Conservation (phyloP, 164 flowering plant species). For the Stephania yunnanensis region DNA sequence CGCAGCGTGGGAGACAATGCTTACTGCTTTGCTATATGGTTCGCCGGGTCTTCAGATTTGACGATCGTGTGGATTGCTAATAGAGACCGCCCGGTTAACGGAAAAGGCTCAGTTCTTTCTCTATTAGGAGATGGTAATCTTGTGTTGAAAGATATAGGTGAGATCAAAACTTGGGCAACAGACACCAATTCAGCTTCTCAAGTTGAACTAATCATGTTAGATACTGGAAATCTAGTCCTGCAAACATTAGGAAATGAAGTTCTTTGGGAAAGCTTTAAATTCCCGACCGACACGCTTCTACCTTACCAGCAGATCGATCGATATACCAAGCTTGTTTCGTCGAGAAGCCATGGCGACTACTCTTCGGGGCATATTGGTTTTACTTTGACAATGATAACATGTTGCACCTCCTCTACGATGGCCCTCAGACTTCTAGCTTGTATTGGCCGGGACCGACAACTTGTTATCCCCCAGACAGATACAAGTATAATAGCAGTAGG, state of each 20-base stretch:
- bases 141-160: slow-evolving; percentile 22
- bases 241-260: background rate
- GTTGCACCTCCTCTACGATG: slow-evolving; percentile 23
- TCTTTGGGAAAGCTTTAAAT: slow-evolving; percentile 38
- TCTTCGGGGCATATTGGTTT: slow-evolving; percentile 33
- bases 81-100: slow-evolving; percentile 39
- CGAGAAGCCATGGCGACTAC: slow-evolving; percentile 20
- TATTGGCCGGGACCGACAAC: slow-evolving; percentile 27
- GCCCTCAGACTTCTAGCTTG: slow-evolving; percentile 17
- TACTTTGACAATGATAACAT: slow-evolving; percentile 39
- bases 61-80: slow-evolving; percentile 41
- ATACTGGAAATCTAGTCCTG: slow-evolving; percentile 35
- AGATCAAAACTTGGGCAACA: slow-evolving; percentile 16
- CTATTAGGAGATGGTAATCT: slow-evolving; percentile 24
- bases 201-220: slow-evolving; percentile 8
- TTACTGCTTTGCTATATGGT: slow-evolving; percentile 26
- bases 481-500: slow-evolving; percentile 23
- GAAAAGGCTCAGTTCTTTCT: slow-evolving; percentile 24
- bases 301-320: slow-evolving; percentile 28
- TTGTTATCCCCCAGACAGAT: background rate
- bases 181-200: slow-evolving; percentile 9
- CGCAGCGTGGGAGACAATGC: slow-evolving; percentile 27
- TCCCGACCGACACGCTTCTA: slow-evolving; percentile 40
- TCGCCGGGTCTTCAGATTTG: slow-evolving; percentile 1
- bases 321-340: slow-evolving; percentile 18